Base-by-base conservation (phyloP, 2,329 filamentous ascomycete species). In the Plectosphaerella plurivora region DNA sequence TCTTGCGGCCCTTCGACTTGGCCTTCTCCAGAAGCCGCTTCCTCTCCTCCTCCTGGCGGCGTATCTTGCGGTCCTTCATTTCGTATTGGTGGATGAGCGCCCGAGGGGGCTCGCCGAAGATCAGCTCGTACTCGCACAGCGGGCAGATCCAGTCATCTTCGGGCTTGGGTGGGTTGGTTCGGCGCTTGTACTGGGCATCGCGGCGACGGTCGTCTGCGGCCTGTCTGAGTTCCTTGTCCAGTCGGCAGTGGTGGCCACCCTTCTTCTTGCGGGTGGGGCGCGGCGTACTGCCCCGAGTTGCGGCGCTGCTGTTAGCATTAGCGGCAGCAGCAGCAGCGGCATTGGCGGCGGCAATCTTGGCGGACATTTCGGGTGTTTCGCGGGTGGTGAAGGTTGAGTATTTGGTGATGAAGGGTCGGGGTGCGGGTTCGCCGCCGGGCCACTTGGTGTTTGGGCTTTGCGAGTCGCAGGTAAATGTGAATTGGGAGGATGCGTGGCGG, bases 101-200 rank as follows among this genome's bases (percentile, higher is more conserved):
- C 61, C 83, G 81, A 0, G 94, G 94, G 3, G 89, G 89, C 50
- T 80, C 80, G n/a, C 93, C 93, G 66, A 96, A 97, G 48, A 99
- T 97, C 50, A 84, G 84, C 70, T 97, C 93, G 65, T 97, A 99
- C 69, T 99, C 94, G 74, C 94, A 99, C 67, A 97, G 97, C 64
- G 97, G 90, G 71, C 94, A 99, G 46, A 97, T 91, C 89, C 92
- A 97, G 49, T 91, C 81, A 55, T 96, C 89, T 58, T 90, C 87
- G 2, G 61, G 60, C 33, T 73, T 72, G 2, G 88, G 88, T 2
- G 89, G 87, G 62, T 89, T 86, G 61, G 88, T 84, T 56, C 83
- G 83, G 67, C 94, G 95, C 52, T 83, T 80, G 58, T 88, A 87
- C 61, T 89, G 82, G 55, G 94, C 89, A 63, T 89, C 81, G 46